Evolutionary conservation across 2,329 filamentous ascomycete species (phyloP), one percentile per base, ranked within the genome.

Genomic region (Claviceps lovelessii): DNA sequence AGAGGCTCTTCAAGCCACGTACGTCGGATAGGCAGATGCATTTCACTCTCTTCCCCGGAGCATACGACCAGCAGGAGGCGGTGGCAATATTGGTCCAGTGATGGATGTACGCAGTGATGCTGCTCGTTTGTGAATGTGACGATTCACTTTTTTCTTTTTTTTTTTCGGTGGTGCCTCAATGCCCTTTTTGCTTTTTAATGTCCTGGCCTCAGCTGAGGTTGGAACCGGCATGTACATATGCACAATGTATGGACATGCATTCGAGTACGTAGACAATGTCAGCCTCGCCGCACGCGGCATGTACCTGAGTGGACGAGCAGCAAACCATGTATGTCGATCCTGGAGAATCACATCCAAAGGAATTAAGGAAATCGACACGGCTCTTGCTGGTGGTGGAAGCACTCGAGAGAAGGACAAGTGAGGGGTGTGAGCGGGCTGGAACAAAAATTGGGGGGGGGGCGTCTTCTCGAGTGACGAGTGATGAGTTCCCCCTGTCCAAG

Each of bases 281-380:
- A 28, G 44, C 11, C 44, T 29, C 23, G 5, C 29, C 44, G 4
- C 44, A 37, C n/a, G 29, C n/a, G n/a, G 19, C 10, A 10, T n/a
- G 17, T 35, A n/a, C 33, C n/a, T 42, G 46, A 19, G 2, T 19
- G 15, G 23, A 10, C n/a, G 11, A 17, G 39, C 28, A 42, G 41
- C 17, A 44, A 48, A 52, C 31, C 23, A 42, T 48, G 19, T 29
- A 15, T 41, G 54, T 55, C 54, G 54, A 48, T 51, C 42, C 49
- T 17, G n/a, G 17, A 42, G 19, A n/a, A 9, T 11, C 31, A 15
- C 11, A 8, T 50, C 19, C 5, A 28, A 29, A 46, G 23, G 23
- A 13, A 23, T n/a, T n/a, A 23, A 23, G 31, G 31, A 29, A 28
- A 46, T 28, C 11, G 28, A 28, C 44, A 17, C 15, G 44, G 19